These are phyloP conservation scores for Aquilaria malaccensis DNA, from an alignment of 345 rosid genomes.

Conservation along the genomic window DNA sequence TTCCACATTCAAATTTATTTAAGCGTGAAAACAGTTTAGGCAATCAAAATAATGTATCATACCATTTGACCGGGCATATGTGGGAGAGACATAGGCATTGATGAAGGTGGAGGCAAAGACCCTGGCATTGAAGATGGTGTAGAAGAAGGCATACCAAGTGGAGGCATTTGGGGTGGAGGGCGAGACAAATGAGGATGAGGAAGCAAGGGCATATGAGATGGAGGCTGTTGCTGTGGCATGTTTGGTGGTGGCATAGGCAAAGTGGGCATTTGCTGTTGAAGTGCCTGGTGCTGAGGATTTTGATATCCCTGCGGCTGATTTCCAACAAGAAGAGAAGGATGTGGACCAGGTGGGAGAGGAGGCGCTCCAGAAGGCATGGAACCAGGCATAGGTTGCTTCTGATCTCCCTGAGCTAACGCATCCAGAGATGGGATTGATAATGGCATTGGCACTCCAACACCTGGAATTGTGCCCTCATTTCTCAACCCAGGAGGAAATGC, in stretches of 20 bases:
- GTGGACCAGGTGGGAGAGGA: slow-evolving; percentile 98
- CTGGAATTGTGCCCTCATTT: slow-evolving; percentile 94
- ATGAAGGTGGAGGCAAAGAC: slow-evolving; percentile 37
- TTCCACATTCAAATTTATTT: too few species aligned
- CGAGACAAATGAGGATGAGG: slow-evolving; percentile 77
- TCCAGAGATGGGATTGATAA: slow-evolving; percentile 55
- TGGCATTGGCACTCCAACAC: slow-evolving; percentile 85
- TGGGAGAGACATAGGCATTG: slow-evolving; percentile 51
- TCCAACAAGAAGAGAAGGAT: slow-evolving; percentile 74
- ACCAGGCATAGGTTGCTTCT: slow-evolving; percentile 56
- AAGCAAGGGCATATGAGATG: slow-evolving; percentile 70
- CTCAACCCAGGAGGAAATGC: slow-evolving; percentile 75
- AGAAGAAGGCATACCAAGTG: slow-evolving; percentile 46
- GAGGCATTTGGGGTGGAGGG: slow-evolving; percentile 75
- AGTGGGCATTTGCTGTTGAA: slow-evolving; percentile 67
- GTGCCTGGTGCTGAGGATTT: slow-evolving; percentile 55
- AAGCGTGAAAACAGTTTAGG: background rate
- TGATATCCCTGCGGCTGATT: slow-evolving; percentile 86
- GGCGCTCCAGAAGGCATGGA: slow-evolving; percentile 76
- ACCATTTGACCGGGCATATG: slow-evolving; percentile 82
- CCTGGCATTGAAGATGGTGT: slow-evolving; percentile 40
- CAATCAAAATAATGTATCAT: slow-evolving; percentile 17
- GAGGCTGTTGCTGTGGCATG: slow-evolving; percentile 85
- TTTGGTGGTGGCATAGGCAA: slow-evolving; percentile 62
- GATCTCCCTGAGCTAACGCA: slow-evolving; percentile 75